These are phyloP conservation scores for Fraxinus velutina DNA, from an alignment of 305 asterid genomes.

Conservation along the genomic window DNA sequence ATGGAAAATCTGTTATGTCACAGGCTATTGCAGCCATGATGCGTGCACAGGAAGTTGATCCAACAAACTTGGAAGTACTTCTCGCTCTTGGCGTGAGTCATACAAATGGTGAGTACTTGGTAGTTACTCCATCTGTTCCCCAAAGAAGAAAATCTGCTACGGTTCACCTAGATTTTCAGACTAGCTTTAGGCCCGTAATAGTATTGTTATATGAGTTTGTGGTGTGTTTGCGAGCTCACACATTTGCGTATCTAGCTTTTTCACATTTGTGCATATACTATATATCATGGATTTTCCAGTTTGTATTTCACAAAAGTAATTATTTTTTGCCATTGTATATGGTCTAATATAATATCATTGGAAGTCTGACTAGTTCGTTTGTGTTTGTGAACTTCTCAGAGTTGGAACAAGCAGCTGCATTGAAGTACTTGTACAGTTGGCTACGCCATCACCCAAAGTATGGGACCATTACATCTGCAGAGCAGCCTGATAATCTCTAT, in stretches of 20 bases:
- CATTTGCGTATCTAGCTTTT: neutral
- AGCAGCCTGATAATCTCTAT: constrained; percentile 74
- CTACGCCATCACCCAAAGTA: constrained; percentile 84
- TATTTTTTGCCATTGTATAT: neutral
- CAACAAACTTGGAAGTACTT: constrained; percentile 94
- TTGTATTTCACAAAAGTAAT: neutral
- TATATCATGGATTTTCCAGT: neutral
- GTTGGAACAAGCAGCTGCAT: constrained; percentile 93
- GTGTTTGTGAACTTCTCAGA: constrained; percentile 49
- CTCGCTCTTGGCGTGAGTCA: constrained; percentile 99
- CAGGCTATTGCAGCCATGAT: constrained; percentile 99
- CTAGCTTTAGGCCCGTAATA: neutral
- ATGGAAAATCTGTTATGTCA: constrained; percentile 22
- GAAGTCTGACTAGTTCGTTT: constrained; percentile 1
- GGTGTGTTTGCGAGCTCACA: neutral
- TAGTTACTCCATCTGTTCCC: constrained; percentile 27
- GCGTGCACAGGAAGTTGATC: constrained; percentile 96
- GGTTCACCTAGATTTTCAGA: neutral
- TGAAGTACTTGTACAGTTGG: constrained; percentile 92
- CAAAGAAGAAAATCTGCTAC: neutral
- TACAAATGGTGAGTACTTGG: constrained; percentile 85
- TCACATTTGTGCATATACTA: neutral
- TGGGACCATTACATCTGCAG: constrained; percentile 67
- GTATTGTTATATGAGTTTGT: neutral
- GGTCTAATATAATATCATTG: constrained; percentile 4